phyloP scores from a whole-genome alignment of 2,329 filamentous ascomycete genomes.

The Lasiodiplodia hormozganensis region DNA sequence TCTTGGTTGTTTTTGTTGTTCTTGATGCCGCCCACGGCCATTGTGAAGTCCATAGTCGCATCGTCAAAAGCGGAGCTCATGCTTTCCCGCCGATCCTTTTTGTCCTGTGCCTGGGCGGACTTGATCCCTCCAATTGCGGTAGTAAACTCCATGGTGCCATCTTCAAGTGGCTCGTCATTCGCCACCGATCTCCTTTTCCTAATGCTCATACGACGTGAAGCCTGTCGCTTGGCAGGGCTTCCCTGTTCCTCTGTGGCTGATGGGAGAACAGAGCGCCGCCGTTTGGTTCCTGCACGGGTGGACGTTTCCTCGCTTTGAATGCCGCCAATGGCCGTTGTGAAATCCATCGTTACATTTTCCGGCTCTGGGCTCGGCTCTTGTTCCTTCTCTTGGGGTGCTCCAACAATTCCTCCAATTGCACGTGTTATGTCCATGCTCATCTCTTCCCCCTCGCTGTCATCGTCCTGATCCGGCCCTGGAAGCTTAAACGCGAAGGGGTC shows the following conservation, averaged over 20 bases:
- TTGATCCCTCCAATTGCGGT: conserved; percentile 48
- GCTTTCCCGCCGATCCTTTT: conserved; percentile 35
- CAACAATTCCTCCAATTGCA: conserved; percentile 79
- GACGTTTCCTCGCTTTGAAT: conserved; percentile 47
- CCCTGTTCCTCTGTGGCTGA: conserved; percentile 40
- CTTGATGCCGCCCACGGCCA: conserved; percentile 48
- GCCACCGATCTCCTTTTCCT: conserved; percentile 48
- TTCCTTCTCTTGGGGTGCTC: conserved; percentile 47
- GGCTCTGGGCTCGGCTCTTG: conserved; percentile 45
- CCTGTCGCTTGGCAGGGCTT: conserved; percentile 45
- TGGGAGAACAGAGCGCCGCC: conserved; percentile 44
- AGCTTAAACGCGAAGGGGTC: conserved; percentile 33
- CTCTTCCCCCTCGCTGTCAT: conserved; percentile 65
- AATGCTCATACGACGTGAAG: conserved; percentile 44
- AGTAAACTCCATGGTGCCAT: conserved; percentile 50
- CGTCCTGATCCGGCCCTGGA: conserved; percentile 40
- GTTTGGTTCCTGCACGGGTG: conserved; percentile 51
- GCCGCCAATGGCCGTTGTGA: conserved; percentile 62
- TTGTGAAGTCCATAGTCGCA: conserved; percentile 49
- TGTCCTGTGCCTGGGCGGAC: conserved; percentile 17
- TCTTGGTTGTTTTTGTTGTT: conserved; percentile 7
- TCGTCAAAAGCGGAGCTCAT: conserved; percentile 40
- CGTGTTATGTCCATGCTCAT: conserved; percentile 95
- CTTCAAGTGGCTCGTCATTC: conserved; percentile 46
- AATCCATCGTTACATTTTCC: conserved; percentile 61